Evolutionary conservation across 108 stramenopile species (phyloP).

Genomic region (Nitzschia palea): DNA sequence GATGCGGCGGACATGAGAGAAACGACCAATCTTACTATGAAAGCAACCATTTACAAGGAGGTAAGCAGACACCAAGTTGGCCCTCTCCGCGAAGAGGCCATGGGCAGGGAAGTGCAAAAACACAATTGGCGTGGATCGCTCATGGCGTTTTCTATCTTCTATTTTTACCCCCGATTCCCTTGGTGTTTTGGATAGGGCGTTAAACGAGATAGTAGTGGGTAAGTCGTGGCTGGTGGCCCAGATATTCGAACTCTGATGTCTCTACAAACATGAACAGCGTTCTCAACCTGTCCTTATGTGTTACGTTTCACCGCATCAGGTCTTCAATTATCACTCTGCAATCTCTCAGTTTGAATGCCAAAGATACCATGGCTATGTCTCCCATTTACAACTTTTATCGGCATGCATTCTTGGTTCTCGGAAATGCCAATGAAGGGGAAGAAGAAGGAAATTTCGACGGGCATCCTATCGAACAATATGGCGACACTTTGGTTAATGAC

Average conservation of each 20-base stretch:
- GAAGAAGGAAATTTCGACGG: slow-evolving; percentile 56
- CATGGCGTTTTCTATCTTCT: no score
- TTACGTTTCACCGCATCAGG: no score
- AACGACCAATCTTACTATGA: slow-evolving; percentile 11
- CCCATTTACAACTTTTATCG: slow-evolving; percentile 72
- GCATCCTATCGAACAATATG: slow-evolving; percentile 45
- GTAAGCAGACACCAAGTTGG: slow-evolving; percentile 21
- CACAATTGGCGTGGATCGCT: not conserved
- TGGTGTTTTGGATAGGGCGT: no score
- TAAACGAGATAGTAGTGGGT: no score
- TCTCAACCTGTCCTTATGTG: no score
- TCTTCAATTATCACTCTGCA: slow-evolving; percentile 26
- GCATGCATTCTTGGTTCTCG: slow-evolving; percentile 61
- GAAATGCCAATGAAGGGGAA: slow-evolving; percentile 47
- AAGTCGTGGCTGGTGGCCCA: no score
- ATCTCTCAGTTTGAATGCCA: slow-evolving; percentile 26
- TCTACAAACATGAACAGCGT: no score
- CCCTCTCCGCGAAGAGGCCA: no score
- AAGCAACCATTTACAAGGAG: slow-evolving; percentile 21
- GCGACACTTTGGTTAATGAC: slow-evolving; percentile 59
- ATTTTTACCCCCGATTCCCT: no score
- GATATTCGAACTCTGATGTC: no score
- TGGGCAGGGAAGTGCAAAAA: no score
- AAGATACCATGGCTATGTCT: slow-evolving; percentile 34
- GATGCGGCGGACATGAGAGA: slow-evolving; percentile 38